Evolutionary conservation across 306 rosid species (phyloP), one percentile per base, ranked within the genome.

Genomic region (Heteromeles arbutifolia): DNA sequence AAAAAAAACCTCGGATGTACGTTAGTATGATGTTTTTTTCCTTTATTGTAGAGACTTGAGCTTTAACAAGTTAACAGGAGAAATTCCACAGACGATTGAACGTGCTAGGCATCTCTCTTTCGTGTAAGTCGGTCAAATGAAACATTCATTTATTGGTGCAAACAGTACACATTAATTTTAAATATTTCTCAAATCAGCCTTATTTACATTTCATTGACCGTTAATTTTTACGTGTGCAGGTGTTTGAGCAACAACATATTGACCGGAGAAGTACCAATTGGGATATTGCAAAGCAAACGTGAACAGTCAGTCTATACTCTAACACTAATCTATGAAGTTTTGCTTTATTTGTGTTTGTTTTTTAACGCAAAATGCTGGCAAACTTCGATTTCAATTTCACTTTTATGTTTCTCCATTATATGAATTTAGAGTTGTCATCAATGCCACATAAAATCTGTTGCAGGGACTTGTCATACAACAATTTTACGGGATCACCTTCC

Each of bases 381-480:
- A 21, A 13, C 39, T 65, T 45, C 37, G 8, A 63, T 69, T 71
- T 77, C 44, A 73, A 63, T 7, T 12, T 64, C 32, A 52, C 4
- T 43, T 11, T 21, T 61, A 3, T 39, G 17, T 45, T 32, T 14
- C 26, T 34, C 44, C 25, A 75, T 48, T 34, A 43, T 2, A 10
- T 43, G 4, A 4, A 37, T 8, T 53, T 28, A 81, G 53, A 32
- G 31, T 57, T 64, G 25, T 64, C 65, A 68, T 50, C 64, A 57
- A 72, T 80, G 76, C 21, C 41, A 54, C 53, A n/a, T 48, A 64
- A 64, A 65, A 65, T 77, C 41, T 77, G 70, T 74, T 87, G 59
- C 90, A 94, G 97, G 19, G 97, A 94, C 79, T 82, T 94, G 83
- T 90, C 98, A 74, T 84, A 84, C 86, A 94, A 94, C 86, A 90